phyloP scores from a whole-genome alignment of 208 protist species.

The Wallacemonas sp. region DNA sequence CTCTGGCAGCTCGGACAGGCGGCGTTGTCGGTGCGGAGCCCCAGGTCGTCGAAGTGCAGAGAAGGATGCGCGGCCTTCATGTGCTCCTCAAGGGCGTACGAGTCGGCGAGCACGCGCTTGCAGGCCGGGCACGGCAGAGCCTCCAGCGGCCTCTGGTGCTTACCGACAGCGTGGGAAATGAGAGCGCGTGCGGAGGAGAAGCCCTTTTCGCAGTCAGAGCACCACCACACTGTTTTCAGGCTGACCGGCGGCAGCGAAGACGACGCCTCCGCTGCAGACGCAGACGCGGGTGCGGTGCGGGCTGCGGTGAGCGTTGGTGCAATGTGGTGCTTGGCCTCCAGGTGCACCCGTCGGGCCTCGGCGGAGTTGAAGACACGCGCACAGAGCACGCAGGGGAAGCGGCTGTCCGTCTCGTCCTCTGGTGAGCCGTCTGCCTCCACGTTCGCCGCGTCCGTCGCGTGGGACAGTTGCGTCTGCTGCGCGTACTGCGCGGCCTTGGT shows the following conservation, averaged over 20 bases:
- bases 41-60: conserved; percentile 47
- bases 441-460: too few species aligned
- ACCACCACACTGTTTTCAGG: conserved; percentile 80
- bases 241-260: conserved; percentile 20
- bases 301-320: not conserved
- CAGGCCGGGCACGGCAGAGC: conserved; percentile 80
- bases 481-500: conserved; percentile 36
- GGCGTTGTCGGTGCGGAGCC: conserved; percentile 37
- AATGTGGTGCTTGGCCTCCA: conserved; percentile 42
- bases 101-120: conserved; percentile 71
- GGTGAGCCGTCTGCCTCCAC: too few species aligned
- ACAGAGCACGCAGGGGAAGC: conserved; percentile 64
- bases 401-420: not conserved
- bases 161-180: conserved; percentile 51
- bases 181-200: conserved; percentile 58
- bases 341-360: conserved; percentile 43
- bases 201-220: conserved; percentile 73
- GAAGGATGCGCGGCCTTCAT: conserved; percentile 48
- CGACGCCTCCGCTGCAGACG: not conserved
- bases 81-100: conserved; percentile 68
- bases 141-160: conserved; percentile 46
- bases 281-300: not conserved
- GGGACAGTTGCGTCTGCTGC: too few species aligned
- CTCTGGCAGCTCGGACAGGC: conserved; percentile 61
- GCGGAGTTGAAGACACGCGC: conserved; percentile 32